Base-by-base conservation (phyloP, 1,139 yeast species). In the Sugiyamaella grinbergsii region DNA sequence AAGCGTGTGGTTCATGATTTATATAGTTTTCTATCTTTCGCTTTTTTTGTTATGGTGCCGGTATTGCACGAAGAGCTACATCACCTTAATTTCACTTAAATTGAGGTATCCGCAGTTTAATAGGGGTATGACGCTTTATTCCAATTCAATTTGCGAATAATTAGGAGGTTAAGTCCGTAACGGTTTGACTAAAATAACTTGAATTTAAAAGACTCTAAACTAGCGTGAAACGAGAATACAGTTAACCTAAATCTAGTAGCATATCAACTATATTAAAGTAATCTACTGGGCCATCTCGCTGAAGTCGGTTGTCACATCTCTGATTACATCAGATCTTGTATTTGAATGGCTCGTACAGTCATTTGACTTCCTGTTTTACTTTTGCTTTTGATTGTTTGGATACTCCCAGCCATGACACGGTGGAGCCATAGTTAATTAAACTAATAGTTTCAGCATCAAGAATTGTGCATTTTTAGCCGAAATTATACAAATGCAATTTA, bases 51-150 rank as follows among this genome's bases (percentile, higher is more conserved):
- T 15, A n/a, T n/a, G n/a, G n/a, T 20, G 18, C 24, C 22, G 29
- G 18, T 18, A 13, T 11, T 22, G 15, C 7, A 36, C 16, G 26
- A 16, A 13, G n/a, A 10, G 20, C 19, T 42, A n/a, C 15, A 16
- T n/a, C 32, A 22, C 13, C 36, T 34, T 43, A 32, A 43, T 43
- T 36, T 43, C 40, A 43, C 28, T 43, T 34, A 19, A 43, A 43
- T 41, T 43, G 41, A 40, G 19, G 18, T 22, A 36, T 23, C 22
- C 13, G 8, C 4, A 6, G 20, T 6, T 10, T 6, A 11, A 10
- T 4, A 11, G 3, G 24, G 24, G 13, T 22, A 33, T 20, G 7
- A 33, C 22, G 37, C 16, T 32, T 32, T 32, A 32, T 32, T 13
- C 36, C 20, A 16, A 18, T 11, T 11, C 20, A 13, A 5, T 33